Percentiles rank a stretch among this genome's conserved stretches.
phyloP scores from a whole-genome alignment of 352 stramenopile genomes.

The Phytophthora multivora region DNA sequence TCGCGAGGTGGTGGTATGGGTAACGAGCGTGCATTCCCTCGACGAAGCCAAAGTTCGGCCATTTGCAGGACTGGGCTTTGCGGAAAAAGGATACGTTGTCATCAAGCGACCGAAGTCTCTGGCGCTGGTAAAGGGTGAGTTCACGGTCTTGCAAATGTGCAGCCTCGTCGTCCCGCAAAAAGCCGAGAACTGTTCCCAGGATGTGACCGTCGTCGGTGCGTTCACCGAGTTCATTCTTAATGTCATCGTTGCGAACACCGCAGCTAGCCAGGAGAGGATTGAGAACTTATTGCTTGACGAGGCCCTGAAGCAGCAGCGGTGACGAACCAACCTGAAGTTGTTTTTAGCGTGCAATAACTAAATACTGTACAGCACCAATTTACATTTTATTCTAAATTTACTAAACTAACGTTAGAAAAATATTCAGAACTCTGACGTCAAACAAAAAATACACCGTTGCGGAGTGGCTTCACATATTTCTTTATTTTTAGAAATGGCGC shows the following conservation, averaged over 20 bases:
- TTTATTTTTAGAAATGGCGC: too few species aligned
- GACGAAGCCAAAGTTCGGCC: constrained; percentile 24
- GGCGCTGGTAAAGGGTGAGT: constrained; percentile 9
- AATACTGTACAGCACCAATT: neutral
- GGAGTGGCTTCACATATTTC: too few species aligned
- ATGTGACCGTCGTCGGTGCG: constrained; percentile 17
- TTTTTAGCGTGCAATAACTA: neutral
- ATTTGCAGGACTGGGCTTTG: constrained; percentile 28
- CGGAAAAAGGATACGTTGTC: constrained; percentile 31
- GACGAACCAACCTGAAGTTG: neutral
- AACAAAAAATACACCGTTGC: neutral
- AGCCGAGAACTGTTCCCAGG: constrained; percentile 8
- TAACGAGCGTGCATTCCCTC: constrained; percentile 27
- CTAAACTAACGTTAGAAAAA: neutral
- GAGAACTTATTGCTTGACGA: constrained; percentile 45
- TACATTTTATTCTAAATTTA: neutral
- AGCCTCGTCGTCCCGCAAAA: constrained; percentile 32
- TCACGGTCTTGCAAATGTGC: constrained; percentile 33
- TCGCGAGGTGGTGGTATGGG: constrained; percentile 25
- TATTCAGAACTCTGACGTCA: neutral
- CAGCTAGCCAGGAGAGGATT: constrained; percentile 45
- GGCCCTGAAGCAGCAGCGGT: constrained; percentile 3
- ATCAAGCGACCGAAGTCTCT: constrained; percentile 21
- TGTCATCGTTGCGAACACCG: constrained; percentile 40
- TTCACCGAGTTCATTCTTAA: constrained; percentile 36